These are phyloP conservation scores for Gnetum montanum DNA, from an alignment of 75 land plant species.

Conservation along the genomic window DNA sequence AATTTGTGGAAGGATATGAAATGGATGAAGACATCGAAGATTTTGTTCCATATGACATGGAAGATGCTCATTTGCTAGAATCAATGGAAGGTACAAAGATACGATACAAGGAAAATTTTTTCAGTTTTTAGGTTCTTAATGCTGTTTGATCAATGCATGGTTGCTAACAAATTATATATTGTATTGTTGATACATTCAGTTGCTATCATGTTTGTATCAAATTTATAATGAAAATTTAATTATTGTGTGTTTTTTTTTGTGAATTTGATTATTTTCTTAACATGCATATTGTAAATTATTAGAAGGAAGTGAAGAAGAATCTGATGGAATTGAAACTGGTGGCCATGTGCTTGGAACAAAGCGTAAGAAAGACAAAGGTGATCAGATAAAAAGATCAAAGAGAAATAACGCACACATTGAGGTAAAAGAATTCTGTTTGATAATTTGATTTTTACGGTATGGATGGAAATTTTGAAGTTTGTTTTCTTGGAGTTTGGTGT, in stretches of 20 bases:
- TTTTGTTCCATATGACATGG: slow-evolving; percentile 28
- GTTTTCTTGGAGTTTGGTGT: no score
- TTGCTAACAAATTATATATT: background rate
- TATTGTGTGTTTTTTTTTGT: background rate
- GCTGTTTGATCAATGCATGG: background rate
- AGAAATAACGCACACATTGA: no score
- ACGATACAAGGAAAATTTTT: background rate
- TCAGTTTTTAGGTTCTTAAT: background rate
- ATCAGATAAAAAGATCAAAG: no score
- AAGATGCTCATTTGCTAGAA: slow-evolving; percentile 12
- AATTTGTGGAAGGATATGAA: slow-evolving; percentile 82
- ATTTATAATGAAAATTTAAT: background rate
- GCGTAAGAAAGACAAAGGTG: slow-evolving; percentile 10
- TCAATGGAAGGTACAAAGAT: slow-evolving; percentile 25
- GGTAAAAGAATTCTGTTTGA: no score
- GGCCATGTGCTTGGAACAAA: slow-evolving; percentile 5
- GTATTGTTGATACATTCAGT: background rate
- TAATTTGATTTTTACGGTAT: no score
- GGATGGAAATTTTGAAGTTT: no score
- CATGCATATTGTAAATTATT: background rate
- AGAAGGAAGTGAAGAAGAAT: slow-evolving; percentile 17
- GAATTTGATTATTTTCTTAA: background rate
- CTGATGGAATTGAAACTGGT: slow-evolving; percentile 7
- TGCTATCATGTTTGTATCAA: background rate
- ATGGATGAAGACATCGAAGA: slow-evolving; percentile 88